A percentile compares a stretch with the other conserved stretches of the same genome.
These are phyloP conservation scores for Neopestalotiopsis clavispora DNA, from an alignment of 2,329 filamentous ascomycete species.

Conservation along the genomic window DNA sequence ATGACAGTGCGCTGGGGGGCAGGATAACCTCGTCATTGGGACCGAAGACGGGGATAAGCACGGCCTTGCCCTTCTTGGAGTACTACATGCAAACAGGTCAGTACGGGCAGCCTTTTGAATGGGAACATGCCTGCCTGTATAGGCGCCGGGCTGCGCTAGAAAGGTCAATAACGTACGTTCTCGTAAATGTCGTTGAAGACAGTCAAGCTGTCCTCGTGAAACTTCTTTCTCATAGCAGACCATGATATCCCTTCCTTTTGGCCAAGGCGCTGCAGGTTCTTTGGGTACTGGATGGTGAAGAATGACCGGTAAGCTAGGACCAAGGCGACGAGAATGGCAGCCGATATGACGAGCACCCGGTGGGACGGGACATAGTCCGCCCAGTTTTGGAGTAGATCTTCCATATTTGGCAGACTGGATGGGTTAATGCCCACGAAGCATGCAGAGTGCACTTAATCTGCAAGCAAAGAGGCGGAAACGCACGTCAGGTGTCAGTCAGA, in stretches of 20 bases:
- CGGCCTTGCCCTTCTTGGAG: constrained; percentile 44
- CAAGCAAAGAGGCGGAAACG: not conserved
- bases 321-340: not conserved
- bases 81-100: constrained; percentile 35
- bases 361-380: constrained; percentile 6
- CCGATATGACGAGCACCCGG: constrained; percentile 4
- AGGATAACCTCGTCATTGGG: constrained; percentile 47
- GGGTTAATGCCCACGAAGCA: not conserved
- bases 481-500: not conserved
- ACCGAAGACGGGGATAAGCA: constrained; percentile 46
- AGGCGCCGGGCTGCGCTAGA: too few relatives aligned
- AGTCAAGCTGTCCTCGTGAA: constrained; percentile 23
- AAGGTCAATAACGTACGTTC: constrained; percentile 22
- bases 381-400: constrained; percentile 3
- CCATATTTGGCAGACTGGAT: not conserved
- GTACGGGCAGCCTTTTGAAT: not conserved
- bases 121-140: too few relatives aligned
- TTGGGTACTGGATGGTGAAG: constrained; percentile 26
- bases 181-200: constrained; percentile 28
- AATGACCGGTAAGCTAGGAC: constrained; percentile 10
- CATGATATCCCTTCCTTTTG: constrained; percentile 22
- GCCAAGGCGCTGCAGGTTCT: constrained; percentile 24
- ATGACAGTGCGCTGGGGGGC: constrained; percentile 44
- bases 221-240: constrained; percentile 23
- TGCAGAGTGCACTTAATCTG: not conserved